phyloP scores from a whole-genome alignment of 176 grass and related monocot genomes.

The Aegilops bicornis region DNA sequence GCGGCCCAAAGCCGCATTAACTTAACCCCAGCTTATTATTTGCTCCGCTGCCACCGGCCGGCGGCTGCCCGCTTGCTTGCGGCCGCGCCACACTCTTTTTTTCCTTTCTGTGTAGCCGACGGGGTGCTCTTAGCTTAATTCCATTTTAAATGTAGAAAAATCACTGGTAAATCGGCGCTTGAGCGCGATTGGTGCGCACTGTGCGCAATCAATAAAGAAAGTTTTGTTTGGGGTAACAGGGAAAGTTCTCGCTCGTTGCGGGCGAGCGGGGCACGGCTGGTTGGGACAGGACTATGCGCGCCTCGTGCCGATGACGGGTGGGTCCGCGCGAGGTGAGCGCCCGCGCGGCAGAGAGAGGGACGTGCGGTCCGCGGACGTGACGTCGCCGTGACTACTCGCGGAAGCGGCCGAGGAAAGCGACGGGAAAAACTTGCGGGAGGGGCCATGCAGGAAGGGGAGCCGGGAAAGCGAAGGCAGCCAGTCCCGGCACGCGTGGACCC shows the following conservation, averaged over 20 bases:
- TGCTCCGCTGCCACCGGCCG: slow-evolving; percentile 5
- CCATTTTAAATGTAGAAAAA: neutral
- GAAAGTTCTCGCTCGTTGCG: slow-evolving; percentile 20
- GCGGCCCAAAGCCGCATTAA: slow-evolving; percentile 42
- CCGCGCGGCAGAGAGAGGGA: neutral
- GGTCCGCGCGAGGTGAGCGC: neutral
- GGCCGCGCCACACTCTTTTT: neutral
- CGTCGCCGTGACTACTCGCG: neutral
- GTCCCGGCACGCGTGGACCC: neutral
- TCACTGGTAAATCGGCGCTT: neutral
- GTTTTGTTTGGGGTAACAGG: neutral
- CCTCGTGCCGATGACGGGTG: neutral
- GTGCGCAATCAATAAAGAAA: slow-evolving; percentile 32
- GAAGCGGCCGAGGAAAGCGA: neutral
- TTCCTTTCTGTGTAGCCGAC: neutral
- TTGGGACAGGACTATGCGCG: no score
- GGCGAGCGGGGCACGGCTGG: neutral
- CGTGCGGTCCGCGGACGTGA: neutral
- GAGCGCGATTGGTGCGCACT: slow-evolving; percentile 19
- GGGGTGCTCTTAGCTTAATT: neutral
- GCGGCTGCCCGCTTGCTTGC: slow-evolving; percentile 13
- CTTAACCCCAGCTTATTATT: slow-evolving; percentile 18
- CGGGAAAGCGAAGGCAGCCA: slow-evolving; percentile 11
- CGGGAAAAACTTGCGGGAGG: neutral
- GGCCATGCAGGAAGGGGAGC: slow-evolving; percentile 20